Evolutionary conservation across 129 eudicot genomes (phyloP).

Genomic region (Rutidosis leptorrhynchoides): DNA sequence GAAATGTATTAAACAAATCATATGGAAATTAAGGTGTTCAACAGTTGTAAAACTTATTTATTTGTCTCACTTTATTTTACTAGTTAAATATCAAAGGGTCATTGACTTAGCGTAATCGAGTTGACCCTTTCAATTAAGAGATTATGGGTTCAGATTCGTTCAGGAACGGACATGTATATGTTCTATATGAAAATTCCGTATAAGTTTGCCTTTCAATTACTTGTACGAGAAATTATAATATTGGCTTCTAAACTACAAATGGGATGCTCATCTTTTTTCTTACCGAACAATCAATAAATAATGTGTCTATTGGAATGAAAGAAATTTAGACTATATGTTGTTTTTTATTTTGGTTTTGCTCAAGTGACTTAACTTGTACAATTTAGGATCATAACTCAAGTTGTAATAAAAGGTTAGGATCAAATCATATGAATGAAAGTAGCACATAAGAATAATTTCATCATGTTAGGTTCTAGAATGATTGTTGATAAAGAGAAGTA

Average conservation of each 20-base stretch:
- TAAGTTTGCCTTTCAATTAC: too few relatives aligned
- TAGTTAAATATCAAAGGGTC: neutral
- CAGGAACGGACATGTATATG: too few relatives aligned
- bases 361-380: slow-evolving; percentile 1
- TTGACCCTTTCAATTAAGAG: too few relatives aligned
- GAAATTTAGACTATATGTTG: neutral
- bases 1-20: too few relatives aligned
- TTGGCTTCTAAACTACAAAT: slow-evolving; percentile 7
- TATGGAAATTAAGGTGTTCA: slow-evolving; percentile 2
- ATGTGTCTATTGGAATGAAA: neutral
- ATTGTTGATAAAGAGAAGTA: neutral
- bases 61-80: neutral
- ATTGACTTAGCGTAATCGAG: too few relatives aligned
- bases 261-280: neutral
- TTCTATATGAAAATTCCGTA: too few relatives aligned
- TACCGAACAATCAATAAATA: slow-evolving; percentile 12
- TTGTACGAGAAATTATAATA: slow-evolving; percentile 6
- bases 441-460: neutral
- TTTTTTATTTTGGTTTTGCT: neutral
- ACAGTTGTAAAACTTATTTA: slow-evolving; percentile 4
- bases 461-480: neutral
- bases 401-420: neutral
- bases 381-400: neutral
- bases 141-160: too few relatives aligned
- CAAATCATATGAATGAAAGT: neutral